Evolutionary conservation across 441 rosid genomes (phyloP), one percentile per base, ranked within the genome.

Genomic region (Codiaeum variegatum): DNA sequence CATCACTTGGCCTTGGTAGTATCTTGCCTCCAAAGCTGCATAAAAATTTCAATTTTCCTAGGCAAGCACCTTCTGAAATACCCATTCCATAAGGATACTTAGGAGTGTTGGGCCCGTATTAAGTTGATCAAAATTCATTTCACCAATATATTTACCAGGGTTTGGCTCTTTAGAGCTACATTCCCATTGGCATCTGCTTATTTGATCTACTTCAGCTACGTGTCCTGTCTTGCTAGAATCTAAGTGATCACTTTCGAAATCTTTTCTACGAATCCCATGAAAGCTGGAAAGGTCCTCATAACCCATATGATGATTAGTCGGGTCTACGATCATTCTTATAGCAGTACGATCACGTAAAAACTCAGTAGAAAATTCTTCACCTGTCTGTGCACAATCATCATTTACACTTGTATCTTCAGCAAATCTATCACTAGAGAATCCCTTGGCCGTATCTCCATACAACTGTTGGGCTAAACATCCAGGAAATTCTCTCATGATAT

Each of bases 1-100:
- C 88, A 82, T 92, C 98, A 75, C 86, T 86, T 42, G 98, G 97
- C 60, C 98, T 88, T 42, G 98, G 96, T 18, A 92, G 78, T 63
- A 90, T 78, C 85, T 77, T 85, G 31, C 97, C 97, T 67, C 97
- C 96, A 79, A 88, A 88, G 81, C 97, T 92, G 84, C 94, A 92
- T n/a, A 92, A 83, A 75, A 87, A 82, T 85, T 90, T 92, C 75
- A 89, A 78, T 68, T 78, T 85, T 38, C 80, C 78, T 24, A 70
- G 36, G 38, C 77, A 66, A 67, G 74, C 19, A 70, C 66, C 77
- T 46, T 83, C 86, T 9, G 81, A 63, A 34, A 75, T 74, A 73
- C 77, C 85, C 0, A 63, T 61, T n/a, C 79, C 79, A 18, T 34
- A 69, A 61, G 85, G 82, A 58, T 67, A 56, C 0, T 61, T n/a